These are phyloP conservation scores for Vitis cinerea DNA, from an alignment of 164 flowering plant species.

Conservation along the genomic window DNA sequence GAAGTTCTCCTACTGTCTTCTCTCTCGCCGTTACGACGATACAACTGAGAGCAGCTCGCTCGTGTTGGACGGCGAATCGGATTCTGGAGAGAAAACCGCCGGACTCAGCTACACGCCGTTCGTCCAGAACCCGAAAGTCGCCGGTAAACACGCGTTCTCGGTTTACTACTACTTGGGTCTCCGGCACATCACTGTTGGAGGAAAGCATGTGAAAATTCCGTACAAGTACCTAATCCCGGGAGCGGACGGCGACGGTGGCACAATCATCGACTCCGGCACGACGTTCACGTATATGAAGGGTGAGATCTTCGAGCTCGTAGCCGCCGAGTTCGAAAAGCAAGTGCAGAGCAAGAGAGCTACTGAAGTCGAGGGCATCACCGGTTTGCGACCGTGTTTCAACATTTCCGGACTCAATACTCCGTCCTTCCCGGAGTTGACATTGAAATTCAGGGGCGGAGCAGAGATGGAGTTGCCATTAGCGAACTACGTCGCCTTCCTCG, in stretches of 20 bases:
- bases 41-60: conserved; percentile 37
- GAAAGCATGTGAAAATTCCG: conserved; percentile 50
- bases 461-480: conserved; percentile 52
- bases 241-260: conserved; percentile 66
- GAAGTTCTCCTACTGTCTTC: conserved; percentile 57
- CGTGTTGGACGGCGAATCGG: conserved; percentile 26
- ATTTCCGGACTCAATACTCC: conserved; percentile 30
- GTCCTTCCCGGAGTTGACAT: conserved; percentile 43
- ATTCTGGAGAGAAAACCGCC: conserved; percentile 26
- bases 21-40: conserved; percentile 67
- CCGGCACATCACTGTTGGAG: conserved; percentile 56
- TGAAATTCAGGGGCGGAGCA: conserved; percentile 76
- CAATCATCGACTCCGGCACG: conserved; percentile 74
- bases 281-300: conserved; percentile 76
- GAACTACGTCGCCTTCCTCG: conserved; percentile 51
- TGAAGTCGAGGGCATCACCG: conserved; percentile 36
- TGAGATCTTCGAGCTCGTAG: conserved; percentile 42
- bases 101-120: conserved; percentile 63
- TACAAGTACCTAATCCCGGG: conserved; percentile 38
- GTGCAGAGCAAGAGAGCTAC: conserved; percentile 33
- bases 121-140: conserved; percentile 35
- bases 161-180: conserved; percentile 65
- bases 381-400: conserved; percentile 62
- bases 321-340: conserved; percentile 48
- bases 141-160: conserved; percentile 25